These are phyloP conservation scores for Physcomitrellopsis africana DNA, from an alignment of 225 moss, liverwort and hornwort species.

Conservation along the genomic window DNA sequence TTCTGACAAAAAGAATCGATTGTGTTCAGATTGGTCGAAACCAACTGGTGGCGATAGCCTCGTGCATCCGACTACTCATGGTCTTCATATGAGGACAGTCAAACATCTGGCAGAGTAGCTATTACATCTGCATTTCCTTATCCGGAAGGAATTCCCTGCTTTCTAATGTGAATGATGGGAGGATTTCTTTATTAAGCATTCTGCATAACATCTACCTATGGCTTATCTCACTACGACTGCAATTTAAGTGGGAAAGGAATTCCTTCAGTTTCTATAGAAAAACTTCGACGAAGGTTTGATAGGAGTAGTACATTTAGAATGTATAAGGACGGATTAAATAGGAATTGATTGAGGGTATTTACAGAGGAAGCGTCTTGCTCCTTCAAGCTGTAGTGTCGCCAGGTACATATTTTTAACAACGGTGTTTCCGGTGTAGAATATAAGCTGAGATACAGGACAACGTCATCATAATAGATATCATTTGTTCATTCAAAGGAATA, in stretches of 20 bases:
- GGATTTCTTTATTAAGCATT: conserved; percentile 15
- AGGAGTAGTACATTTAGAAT: conserved; percentile 7
- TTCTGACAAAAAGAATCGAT: neutral
- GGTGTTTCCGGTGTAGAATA: neutral
- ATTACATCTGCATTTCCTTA: conserved; percentile 7
- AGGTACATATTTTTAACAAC: conserved; percentile 17
- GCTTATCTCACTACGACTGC: neutral
- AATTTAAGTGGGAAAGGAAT: conserved; percentile 18
- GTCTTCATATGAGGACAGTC: conserved; percentile 47
- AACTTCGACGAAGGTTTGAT: conserved; percentile 15
- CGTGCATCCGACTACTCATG: conserved; percentile 36
- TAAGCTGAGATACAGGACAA: too few relatives aligned
- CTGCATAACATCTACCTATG: conserved; percentile 2
- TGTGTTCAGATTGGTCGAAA: conserved; percentile 42
- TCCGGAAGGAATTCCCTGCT: neutral
- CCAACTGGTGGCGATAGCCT: conserved; percentile 39
- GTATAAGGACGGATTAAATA: conserved; percentile 11
- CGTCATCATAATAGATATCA: too few relatives aligned
- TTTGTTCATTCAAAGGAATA: too few relatives aligned
- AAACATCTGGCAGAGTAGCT: conserved; percentile 45
- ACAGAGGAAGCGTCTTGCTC: conserved; percentile 7
- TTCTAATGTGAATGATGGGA: conserved; percentile 23
- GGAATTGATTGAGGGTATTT: neutral
- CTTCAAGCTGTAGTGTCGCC: conserved; percentile 1
- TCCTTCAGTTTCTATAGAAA: conserved; percentile 11